Base-by-base conservation (phyloP, 345 rosid species). In the Gossypium raimondii region DNA sequence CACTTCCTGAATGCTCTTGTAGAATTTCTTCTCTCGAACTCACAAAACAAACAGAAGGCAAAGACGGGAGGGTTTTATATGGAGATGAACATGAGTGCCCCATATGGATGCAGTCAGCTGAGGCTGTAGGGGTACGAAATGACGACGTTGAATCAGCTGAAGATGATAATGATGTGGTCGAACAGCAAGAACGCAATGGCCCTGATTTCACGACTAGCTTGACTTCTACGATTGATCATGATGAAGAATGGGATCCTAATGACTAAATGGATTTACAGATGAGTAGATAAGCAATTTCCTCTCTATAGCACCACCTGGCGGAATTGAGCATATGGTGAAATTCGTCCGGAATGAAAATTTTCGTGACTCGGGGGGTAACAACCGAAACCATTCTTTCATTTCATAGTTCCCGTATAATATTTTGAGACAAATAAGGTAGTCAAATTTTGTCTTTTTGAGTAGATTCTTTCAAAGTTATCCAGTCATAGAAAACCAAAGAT, bases 1-100 rank as follows among this genome's bases (percentile, higher is more conserved):
- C 98, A 0, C 89, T 93, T 56, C 98, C 99, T 10, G 98, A 96
- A 85, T 96, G 99, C 85, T 90, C 95, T 50, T 96, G 98, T 82
- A 86, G 90, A 85, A 92, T 87, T 70, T 83, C 88, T 2, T 48
- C 89, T 67, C 76, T 84, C 22, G 82, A 78, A 65, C 78, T 72
- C 25, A 74, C 80, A 59, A 82, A 69, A 66, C 76, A 79, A 45
- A 56, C 77, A 65, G 76, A 74, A 81, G 80, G 75, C 52, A 79
- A 79, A 51, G 86, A 85, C 74, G 88, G 87, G 25, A 80, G 85
- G 73, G 70, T 79, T 69, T 81, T 89, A 38, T 86, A 84, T 70
- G 97, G 93, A 77, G 97, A 89, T 16, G 97, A 90, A 76, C 93
- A 89, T 52, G 93, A 87, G 74, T 96, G 99, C 84, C 98, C 97